These are phyloP conservation scores for Taiozyma sp. DNA, from an alignment of 1,139 yeast genomes.

Conservation along the genomic window DNA sequence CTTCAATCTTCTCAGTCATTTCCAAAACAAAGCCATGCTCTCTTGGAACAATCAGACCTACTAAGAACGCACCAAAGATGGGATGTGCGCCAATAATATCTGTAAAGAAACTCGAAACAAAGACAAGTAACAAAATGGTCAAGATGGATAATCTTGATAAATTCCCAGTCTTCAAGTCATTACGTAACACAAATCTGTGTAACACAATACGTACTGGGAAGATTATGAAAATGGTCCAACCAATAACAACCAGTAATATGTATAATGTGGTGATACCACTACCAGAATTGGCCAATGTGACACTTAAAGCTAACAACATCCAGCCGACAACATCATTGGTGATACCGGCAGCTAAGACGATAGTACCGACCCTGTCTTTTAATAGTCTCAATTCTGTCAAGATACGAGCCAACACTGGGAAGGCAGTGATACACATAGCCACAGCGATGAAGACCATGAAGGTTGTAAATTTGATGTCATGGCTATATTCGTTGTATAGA, in stretches of 20 bases:
- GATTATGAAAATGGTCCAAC: slow-evolving; percentile 58
- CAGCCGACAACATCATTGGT: slow-evolving; percentile 79
- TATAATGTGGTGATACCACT: slow-evolving; percentile 59
- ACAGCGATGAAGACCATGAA: slow-evolving; percentile 76
- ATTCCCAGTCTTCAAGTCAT: slow-evolving; percentile 40
- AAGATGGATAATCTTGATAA: slow-evolving; percentile 64
- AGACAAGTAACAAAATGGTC: slow-evolving; percentile 49
- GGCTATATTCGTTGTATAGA: slow-evolving; percentile 49
- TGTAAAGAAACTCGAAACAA: slow-evolving; percentile 69
- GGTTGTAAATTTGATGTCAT: slow-evolving; percentile 55
- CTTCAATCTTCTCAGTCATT: slow-evolving; percentile 72
- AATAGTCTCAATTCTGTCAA: slow-evolving; percentile 66
- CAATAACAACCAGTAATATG: slow-evolving; percentile 58
- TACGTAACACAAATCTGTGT: slow-evolving; percentile 35
- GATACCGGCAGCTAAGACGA: slow-evolving; percentile 78
- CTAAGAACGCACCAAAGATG: slow-evolving; percentile 77
- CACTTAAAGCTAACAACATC: slow-evolving; percentile 71
- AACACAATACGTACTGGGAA: slow-evolving; percentile 52
- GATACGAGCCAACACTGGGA: slow-evolving; percentile 79
- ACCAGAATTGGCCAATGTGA: slow-evolving; percentile 71
- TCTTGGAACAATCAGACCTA: slow-evolving; percentile 74
- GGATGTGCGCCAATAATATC: slow-evolving; percentile 81
- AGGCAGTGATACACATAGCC: slow-evolving; percentile 78
- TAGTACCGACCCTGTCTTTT: slow-evolving; percentile 72
- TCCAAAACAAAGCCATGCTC: slow-evolving; percentile 68